These are phyloP conservation scores for Magnusiomyces paraingens DNA, from an alignment of 1,139 yeast species.

Conservation along the genomic window DNA sequence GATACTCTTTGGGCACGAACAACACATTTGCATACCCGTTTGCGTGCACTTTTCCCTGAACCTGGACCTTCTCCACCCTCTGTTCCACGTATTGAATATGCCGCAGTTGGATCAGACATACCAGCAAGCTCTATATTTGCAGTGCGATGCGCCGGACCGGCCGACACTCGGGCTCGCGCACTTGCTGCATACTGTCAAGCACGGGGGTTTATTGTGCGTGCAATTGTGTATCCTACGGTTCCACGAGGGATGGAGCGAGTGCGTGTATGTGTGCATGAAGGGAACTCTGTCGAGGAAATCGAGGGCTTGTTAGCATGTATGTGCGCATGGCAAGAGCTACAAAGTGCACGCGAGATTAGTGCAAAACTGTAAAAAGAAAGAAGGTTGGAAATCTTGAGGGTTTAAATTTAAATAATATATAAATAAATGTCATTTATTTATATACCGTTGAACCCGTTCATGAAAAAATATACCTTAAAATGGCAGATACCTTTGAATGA, in stretches of 20 bases:
- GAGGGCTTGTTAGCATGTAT: conserved; percentile 18
- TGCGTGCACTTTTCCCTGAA: neutral
- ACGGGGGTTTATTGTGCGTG: conserved; percentile 23
- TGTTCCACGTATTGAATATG: neutral
- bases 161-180: conserved; percentile 17
- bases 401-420: no score
- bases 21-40: neutral
- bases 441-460: no score
- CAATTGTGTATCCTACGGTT: conserved; percentile 28
- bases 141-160: conserved; percentile 16
- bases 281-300: conserved; percentile 19
- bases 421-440: no score
- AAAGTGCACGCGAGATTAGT: neutral
- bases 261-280: conserved; percentile 25
- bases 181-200: conserved; percentile 22
- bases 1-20: neutral
- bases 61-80: neutral
- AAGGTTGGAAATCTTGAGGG: no score
- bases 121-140: conserved; percentile 21
- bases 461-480: no score
- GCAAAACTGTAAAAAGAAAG: neutral
- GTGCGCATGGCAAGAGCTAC: conserved; percentile 10
- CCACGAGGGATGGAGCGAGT: conserved; percentile 26
- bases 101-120: neutral
- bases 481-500: no score